Base-by-base conservation (phyloP, 257 asterid species). In the Marsdenia floribunda region DNA sequence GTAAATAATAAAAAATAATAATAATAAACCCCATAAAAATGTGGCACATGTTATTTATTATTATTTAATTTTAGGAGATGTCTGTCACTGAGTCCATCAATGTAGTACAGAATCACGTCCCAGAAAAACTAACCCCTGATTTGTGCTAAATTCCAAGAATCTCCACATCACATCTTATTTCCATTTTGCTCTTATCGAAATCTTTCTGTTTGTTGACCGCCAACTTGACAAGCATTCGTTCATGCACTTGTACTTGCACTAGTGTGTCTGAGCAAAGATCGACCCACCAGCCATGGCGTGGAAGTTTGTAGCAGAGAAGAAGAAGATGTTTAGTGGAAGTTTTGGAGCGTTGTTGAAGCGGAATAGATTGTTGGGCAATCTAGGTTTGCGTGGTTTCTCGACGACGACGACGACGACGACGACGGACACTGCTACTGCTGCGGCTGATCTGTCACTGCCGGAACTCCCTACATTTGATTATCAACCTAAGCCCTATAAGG, bases 391-490 rank as follows among this genome's bases (percentile, higher is more conserved):
- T 9, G 42, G 38, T 55, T 72, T 40, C 53, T 44, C 78, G 72
- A 61, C 83, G 47, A 73, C 73, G 65, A 42, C 78, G 72, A 61
- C 83, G 47, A 73, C 73, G 65, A 42, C 46, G 46, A 42, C 46
- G 46, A 42, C 46, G 46, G 11, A 42, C 49, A 8, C 46, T 40
- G 46, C 8, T 29, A 1, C 33, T 29, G 33, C 1, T 29, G 33
- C 33, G 46, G 84, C 78, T 69, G 73, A 79, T 78, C 71, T n/a
- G 81, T 78, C 87, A 14, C 85, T 82, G 83, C 96, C 93, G 73
- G 82, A 85, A 74, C 73, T 94, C 61, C 98, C 97, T 71, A 76
- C 88, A 52, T 94, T 90, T 50, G 92, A 89, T 52, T 89, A 92
- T 83, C 76, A 80, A 50, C 98, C 96, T 26, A 88, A 83, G 78